These are phyloP conservation scores for Chrysoporthe deuterocubensis DNA, from an alignment of 2,329 filamentous ascomycete genomes.

Conservation along the genomic window DNA sequence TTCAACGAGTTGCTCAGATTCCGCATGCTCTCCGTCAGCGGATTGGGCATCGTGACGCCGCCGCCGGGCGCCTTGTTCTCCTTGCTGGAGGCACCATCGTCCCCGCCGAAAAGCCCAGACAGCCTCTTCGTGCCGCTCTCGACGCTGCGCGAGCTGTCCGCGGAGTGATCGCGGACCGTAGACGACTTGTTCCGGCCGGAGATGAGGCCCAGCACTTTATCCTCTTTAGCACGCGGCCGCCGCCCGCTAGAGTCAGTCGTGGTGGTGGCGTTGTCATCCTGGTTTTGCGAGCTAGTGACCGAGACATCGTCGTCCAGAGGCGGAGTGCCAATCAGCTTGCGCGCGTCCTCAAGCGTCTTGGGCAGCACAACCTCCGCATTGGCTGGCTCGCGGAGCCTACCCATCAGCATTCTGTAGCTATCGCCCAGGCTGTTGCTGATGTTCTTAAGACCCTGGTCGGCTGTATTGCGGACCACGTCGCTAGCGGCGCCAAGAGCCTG, in stretches of 20 bases:
- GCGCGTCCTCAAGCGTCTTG: conserved; percentile 89
- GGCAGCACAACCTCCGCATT: conserved; percentile 66
- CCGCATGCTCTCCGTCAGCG: conserved; percentile 75
- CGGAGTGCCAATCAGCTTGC: conserved; percentile 81
- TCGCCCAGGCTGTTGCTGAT: conserved; percentile 89
- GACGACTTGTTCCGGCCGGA: conserved; percentile 59
- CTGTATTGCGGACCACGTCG: conserved; percentile 83
- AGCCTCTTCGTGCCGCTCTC: conserved; percentile 59
- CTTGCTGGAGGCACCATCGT: conserved; percentile 34
- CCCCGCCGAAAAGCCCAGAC: conserved; percentile 51
- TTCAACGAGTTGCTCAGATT: conserved; percentile 82
- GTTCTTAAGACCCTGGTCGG: conserved; percentile 89
- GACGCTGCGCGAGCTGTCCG: conserved; percentile 71
- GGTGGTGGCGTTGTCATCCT: conserved; percentile 42
- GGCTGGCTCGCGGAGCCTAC: conserved; percentile 67
- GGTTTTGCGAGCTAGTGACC: conserved; percentile 57
- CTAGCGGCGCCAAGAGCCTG: conserved; percentile 81
- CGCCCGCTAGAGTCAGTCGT: conserved; percentile 6
- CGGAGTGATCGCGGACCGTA: conserved; percentile 68
- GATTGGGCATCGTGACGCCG: conserved; percentile 56
- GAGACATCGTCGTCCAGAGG: conserved; percentile 64
- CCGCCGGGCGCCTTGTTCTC: conserved; percentile 35
- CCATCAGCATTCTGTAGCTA: conserved; percentile 92
- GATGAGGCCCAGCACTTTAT: conserved; percentile 72
- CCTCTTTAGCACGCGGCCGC: conserved; percentile 50